Conservation (phyloP, 352 stramenopile species). For the Phytopythium chamaehyphon region DNA sequence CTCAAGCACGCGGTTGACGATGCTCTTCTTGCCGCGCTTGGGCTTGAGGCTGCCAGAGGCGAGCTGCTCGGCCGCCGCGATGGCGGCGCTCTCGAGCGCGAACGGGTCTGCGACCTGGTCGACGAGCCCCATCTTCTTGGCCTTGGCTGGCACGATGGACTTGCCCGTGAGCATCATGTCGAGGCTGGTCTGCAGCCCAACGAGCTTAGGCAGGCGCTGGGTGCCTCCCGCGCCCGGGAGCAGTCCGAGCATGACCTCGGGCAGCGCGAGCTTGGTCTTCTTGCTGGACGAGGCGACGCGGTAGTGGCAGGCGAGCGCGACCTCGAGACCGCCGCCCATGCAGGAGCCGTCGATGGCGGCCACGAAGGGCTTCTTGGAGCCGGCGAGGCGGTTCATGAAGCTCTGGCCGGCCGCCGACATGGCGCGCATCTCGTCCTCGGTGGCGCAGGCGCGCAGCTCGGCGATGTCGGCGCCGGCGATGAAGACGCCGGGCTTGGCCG, state of each 20-base stretch:
- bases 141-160: slow-evolving; percentile 93
- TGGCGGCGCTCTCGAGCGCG: slow-evolving; percentile 90
- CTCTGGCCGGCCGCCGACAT: slow-evolving; percentile 92
- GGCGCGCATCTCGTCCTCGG: slow-evolving; percentile 90
- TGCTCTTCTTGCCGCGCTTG: slow-evolving; percentile 88
- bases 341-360: slow-evolving; percentile 96
- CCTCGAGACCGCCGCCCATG: slow-evolving; percentile 96
- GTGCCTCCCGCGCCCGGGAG: slow-evolving; percentile 98
- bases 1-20: slow-evolving; percentile 91
- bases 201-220: slow-evolving; percentile 93
- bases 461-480: slow-evolving; percentile 98
- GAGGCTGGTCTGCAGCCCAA: slow-evolving; percentile 91
- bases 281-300: slow-evolving; percentile 92
- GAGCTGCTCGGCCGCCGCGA: slow-evolving; percentile 87
- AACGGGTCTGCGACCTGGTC: slow-evolving; percentile 92
- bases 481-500: slow-evolving; percentile 96
- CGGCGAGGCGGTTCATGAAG: slow-evolving; percentile 89
- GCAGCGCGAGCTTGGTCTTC: slow-evolving; percentile 96
- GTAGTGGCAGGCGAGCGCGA: slow-evolving; percentile 97
- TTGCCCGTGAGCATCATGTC: slow-evolving; percentile 98
- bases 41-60: slow-evolving; percentile 89
- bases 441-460: slow-evolving; percentile 88
- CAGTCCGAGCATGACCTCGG: slow-evolving; percentile 97
- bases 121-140: slow-evolving; percentile 97
- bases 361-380: slow-evolving; percentile 94